Conservation (phyloP, 495 filamentous ascomycete species). For the Aspergillus egyptiacus region DNA sequence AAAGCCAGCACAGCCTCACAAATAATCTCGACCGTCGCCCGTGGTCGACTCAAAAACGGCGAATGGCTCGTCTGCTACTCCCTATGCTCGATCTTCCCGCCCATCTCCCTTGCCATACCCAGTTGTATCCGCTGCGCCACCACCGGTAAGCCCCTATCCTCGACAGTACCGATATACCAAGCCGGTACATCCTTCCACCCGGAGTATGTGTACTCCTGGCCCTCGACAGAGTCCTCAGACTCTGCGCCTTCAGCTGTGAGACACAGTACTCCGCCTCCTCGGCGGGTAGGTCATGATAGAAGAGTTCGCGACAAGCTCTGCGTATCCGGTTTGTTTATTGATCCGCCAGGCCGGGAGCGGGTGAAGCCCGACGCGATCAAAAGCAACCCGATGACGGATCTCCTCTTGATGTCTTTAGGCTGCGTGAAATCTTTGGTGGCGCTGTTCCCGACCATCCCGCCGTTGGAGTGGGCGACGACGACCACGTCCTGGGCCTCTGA, state of each 20-base stretch:
- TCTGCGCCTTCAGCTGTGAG: constrained; percentile 26
- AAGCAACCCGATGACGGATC: constrained; percentile 39
- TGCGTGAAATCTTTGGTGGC: constrained; percentile 41
- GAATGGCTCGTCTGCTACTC: constrained; percentile 33
- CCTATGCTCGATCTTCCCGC: constrained; percentile 20
- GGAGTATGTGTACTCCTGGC: constrained; percentile 26
- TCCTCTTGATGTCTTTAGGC: constrained; percentile 12
- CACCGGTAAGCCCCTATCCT: constrained; percentile 30
- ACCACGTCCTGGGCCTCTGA: constrained; percentile 36
- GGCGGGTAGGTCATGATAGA: constrained; percentile 31
- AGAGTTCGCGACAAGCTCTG: constrained; percentile 27
- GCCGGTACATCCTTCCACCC: constrained; percentile 27
- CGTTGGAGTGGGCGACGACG: constrained; percentile 48
- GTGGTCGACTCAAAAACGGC: constrained; percentile 30
- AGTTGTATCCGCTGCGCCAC: constrained; percentile 28
- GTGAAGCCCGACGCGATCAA: constrained; percentile 34
- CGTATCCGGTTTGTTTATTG: constrained; percentile 22
- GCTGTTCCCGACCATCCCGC: constrained; percentile 43
- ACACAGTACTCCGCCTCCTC: constrained; percentile 21
- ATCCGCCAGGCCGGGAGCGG: constrained; percentile 23
- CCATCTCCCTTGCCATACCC: constrained; percentile 28
- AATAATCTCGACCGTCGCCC: constrained; percentile 22
- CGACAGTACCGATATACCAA: constrained; percentile 30
- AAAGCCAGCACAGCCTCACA: constrained; percentile 25
- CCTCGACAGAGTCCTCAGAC: constrained; percentile 28